These are phyloP conservation scores for Vitis rupestris DNA, from an alignment of 164 flowering plant genomes.

Conservation along the genomic window DNA sequence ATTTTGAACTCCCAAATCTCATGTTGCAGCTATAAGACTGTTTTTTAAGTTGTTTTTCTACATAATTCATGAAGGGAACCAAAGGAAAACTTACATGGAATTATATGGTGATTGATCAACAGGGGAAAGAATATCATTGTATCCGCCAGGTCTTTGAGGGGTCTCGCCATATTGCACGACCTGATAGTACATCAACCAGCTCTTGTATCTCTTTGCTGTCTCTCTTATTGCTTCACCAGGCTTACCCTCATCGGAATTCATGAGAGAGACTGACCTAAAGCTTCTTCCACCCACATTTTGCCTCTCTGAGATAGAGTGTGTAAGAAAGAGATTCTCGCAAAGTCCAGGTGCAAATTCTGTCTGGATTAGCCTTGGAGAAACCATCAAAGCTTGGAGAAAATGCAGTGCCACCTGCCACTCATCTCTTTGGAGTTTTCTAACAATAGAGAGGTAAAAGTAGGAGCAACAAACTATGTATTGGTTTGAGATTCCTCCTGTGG, in stretches of 20 bases:
- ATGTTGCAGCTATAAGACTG: neutral
- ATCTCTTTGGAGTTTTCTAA: conserved; percentile 54
- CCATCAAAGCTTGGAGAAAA: conserved; percentile 68
- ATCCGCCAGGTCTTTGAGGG: conserved; percentile 18
- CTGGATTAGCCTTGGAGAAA: conserved; percentile 44
- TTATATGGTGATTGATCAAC: conserved; percentile 14
- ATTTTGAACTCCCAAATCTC: too few species aligned
- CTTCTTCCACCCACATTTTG: conserved; percentile 3
- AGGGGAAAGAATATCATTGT: conserved; percentile 10
- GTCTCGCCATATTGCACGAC: conserved; percentile 56
- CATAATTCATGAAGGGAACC: neutral
- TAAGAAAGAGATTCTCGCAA: conserved; percentile 36
- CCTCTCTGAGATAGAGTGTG: conserved; percentile 4
- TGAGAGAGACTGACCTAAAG: conserved; percentile 1
- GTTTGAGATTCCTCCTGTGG: conserved; percentile 56
- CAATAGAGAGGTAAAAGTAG: conserved; percentile 64
- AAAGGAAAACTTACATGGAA: conserved; percentile 27
- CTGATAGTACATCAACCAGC: conserved; percentile 63
- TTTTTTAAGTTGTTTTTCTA: neutral
- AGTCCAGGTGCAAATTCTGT: conserved; percentile 48
- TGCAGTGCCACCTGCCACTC: conserved; percentile 70
- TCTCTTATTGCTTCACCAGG: conserved; percentile 33
- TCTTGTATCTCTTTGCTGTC: conserved; percentile 62
- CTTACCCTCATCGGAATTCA: conserved; percentile 19
- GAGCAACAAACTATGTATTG: conserved; percentile 46